Conservation (phyloP, 2,329 filamentous ascomycete genomes). For the Hymenoscyphus albidus region DNA sequence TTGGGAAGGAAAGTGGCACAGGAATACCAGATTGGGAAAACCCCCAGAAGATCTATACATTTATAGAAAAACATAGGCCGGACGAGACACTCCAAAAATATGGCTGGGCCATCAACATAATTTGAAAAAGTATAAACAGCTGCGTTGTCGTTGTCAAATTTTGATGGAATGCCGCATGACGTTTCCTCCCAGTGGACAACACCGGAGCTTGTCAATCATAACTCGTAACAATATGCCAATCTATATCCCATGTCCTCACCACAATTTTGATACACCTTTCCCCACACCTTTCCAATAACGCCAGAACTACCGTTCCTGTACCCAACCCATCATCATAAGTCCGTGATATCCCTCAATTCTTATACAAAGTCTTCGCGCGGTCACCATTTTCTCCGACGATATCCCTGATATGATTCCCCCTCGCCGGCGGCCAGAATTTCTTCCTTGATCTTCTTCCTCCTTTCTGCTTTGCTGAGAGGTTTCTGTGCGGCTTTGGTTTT, state of each 20-base stretch:
- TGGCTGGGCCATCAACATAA: not conserved
- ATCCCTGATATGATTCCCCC: conserved; percentile 42
- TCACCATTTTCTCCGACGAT: conserved; percentile 47
- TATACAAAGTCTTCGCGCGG: not conserved
- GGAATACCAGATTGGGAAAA: not conserved
- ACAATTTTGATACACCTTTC: not conserved
- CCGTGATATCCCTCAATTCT: not conserved
- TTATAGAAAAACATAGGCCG: not conserved
- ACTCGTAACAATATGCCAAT: not conserved
- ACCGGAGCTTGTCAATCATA: not conserved
- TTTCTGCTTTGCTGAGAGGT: conserved; percentile 33
- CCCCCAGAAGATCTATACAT: not conserved
- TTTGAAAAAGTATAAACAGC: not conserved
- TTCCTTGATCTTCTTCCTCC: conserved; percentile 55
- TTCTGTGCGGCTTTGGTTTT: conserved; percentile 16
- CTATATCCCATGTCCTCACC: not conserved
- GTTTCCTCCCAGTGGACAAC: not conserved
- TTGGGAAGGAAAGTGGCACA: not conserved
- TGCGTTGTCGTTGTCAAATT: not conserved
- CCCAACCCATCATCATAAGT: not conserved
- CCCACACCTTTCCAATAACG: not conserved
- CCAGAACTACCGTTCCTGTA: not conserved
- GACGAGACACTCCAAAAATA: not conserved
- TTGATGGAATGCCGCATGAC: not conserved
- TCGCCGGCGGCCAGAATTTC: conserved; percentile 44